Evolutionary conservation across 331 rosid genomes (phyloP).

Genomic region (Acacia pycnantha): DNA sequence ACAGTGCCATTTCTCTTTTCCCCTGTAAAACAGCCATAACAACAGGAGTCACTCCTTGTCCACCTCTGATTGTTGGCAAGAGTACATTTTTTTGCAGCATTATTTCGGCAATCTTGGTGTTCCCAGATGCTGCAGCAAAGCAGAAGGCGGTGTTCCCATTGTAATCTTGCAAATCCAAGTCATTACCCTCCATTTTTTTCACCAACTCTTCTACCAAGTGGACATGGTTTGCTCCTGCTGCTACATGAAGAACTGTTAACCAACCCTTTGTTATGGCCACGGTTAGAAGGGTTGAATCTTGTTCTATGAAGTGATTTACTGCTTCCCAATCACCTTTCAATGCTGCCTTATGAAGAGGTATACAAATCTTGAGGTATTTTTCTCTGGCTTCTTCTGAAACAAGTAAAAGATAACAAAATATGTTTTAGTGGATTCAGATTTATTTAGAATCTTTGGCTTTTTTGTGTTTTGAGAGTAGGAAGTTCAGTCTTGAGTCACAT

Average conservation of each 20-base stretch:
- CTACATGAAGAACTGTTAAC: conserved; percentile 46
- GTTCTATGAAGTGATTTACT: conserved; percentile 5
- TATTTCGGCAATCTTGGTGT: conserved; percentile 30
- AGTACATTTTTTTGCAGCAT: not conserved
- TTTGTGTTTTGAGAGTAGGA: not conserved
- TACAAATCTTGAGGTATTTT: conserved; percentile 30
- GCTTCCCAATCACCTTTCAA: conserved; percentile 43
- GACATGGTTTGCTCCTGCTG: conserved; percentile 40
- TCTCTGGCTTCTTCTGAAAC: conserved; percentile 16
- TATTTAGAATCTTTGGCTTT: not conserved
- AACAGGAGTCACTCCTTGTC: conserved; percentile 37
- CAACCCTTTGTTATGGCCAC: conserved; percentile 41
- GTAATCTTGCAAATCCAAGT: conserved; percentile 12
- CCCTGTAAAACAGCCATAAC: conserved; percentile 37
- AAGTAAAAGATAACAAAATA: not conserved
- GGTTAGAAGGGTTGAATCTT: not conserved
- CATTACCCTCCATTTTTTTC: not conserved
- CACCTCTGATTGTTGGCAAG: conserved; percentile 32
- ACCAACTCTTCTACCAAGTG: conserved; percentile 39
- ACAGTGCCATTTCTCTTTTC: conserved; percentile 34
- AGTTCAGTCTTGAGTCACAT: not conserved
- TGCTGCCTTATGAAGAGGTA: conserved; percentile 50
- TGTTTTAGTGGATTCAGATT: not conserved
- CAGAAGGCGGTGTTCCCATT: conserved; percentile 43
- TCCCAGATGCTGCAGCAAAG: conserved; percentile 43